Evolutionary conservation across 1,284 basidiomycete genomes (phyloP).

Genomic region (Puccinia polysora): DNA sequence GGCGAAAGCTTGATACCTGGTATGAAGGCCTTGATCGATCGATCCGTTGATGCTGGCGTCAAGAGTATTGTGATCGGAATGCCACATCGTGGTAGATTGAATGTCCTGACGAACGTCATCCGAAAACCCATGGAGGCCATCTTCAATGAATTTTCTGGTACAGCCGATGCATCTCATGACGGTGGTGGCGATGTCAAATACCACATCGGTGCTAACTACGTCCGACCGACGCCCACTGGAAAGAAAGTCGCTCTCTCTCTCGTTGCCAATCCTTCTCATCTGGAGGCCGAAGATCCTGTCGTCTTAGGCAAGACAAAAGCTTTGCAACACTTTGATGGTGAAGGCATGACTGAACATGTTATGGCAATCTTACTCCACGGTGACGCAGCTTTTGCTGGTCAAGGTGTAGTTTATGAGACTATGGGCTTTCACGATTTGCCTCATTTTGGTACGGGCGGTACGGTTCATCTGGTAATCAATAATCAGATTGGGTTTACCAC

Average conservation of each 20-base stretch:
- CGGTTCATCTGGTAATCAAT: conserved; percentile 97
- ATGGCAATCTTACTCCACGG: conserved; percentile 96
- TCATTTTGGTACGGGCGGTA: conserved; percentile 93
- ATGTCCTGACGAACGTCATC: conserved; percentile 96
- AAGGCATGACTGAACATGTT: conserved; percentile 68
- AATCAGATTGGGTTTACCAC: conserved; percentile 99
- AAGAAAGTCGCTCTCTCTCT: conserved; percentile 96
- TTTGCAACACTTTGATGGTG: conserved; percentile 88
- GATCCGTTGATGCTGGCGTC: conserved; percentile 91
- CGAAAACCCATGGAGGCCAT: conserved; percentile 98
- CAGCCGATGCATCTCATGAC: conserved; percentile 64
- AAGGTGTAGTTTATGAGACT: conserved; percentile 98
- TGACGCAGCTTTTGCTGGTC: conserved; percentile 97
- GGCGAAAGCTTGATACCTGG: conserved; percentile 96
- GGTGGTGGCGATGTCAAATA: conserved; percentile 99
- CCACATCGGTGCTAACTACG: conserved; percentile 96
- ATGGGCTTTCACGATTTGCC: conserved; percentile 97
- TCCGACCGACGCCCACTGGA: conserved; percentile 93
- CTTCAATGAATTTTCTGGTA: conserved; percentile 89
- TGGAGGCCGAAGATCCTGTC: conserved; percentile 94
- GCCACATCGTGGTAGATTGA: conserved; percentile 97
- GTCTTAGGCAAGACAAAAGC: conserved; percentile 96
- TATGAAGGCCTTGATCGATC: conserved; percentile 98
- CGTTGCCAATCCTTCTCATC: conserved; percentile 96
- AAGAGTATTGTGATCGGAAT: conserved; percentile 97